Conservation (phyloP, 441 rosid species). For the Pelargonium australe region DNA sequence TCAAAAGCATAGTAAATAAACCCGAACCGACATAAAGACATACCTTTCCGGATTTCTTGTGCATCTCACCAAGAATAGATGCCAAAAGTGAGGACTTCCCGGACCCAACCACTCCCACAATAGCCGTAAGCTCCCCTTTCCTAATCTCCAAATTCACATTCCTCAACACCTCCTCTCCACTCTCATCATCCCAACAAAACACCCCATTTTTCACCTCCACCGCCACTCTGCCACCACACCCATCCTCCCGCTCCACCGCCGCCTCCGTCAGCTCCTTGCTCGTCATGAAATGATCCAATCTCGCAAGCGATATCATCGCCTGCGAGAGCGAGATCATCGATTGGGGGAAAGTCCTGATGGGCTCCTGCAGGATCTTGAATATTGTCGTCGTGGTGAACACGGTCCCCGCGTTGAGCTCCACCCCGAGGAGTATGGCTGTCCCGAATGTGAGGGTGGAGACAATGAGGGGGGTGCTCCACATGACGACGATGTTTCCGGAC, state of each 20-base stretch:
- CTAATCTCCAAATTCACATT: slow-evolving; percentile 40
- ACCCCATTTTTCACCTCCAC: slow-evolving; percentile 48
- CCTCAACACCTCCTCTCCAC: slow-evolving; percentile 31
- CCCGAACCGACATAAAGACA: too few species aligned
- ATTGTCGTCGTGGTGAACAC: slow-evolving; percentile 78
- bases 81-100: slow-evolving; percentile 78
- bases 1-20: too few species aligned
- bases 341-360: slow-evolving; percentile 82
- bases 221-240: slow-evolving; percentile 41
- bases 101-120: slow-evolving; percentile 81
- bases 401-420: slow-evolving; percentile 71
- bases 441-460: slow-evolving; percentile 58
- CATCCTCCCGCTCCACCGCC: slow-evolving; percentile 30
- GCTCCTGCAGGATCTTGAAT: slow-evolving; percentile 90
- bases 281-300: slow-evolving; percentile 69
- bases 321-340: slow-evolving; percentile 89
- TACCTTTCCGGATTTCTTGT: slow-evolving; percentile 64
- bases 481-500: slow-evolving; percentile 64
- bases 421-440: slow-evolving; percentile 56
- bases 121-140: slow-evolving; percentile 56
- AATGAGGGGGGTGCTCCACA: slow-evolving; percentile 27
- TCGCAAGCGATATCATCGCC: slow-evolving; percentile 77
- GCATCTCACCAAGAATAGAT: slow-evolving; percentile 74
- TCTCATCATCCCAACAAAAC: slow-evolving; percentile 72
- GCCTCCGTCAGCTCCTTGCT: slow-evolving; percentile 73